Evolutionary conservation across 495 filamentous ascomycete species (phyloP), one percentile per base, ranked within the genome.

Genomic region (Parmelia sp.): DNA sequence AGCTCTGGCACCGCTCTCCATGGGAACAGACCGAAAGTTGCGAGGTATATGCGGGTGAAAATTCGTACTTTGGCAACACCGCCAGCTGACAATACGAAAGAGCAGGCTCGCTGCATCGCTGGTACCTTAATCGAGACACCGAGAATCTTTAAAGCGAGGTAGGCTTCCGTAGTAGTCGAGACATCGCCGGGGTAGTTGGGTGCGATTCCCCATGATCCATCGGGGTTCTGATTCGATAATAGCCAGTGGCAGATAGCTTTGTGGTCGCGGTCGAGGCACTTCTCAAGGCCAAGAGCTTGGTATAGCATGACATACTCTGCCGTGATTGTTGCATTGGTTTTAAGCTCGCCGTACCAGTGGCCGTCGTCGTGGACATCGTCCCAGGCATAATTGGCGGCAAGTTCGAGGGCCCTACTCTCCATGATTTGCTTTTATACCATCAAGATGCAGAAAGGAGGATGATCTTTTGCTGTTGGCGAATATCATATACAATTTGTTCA

Each of bases 121-220:
- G 61, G 61, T n/a, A 57, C 21, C 17, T 65, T 53, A 7, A 51
- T 15, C 3, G 63, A 39, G 8, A 74, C 17, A 0, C 74, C 75
- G 2, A 81, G 68, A 15, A 80, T 71, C 66, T 76, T 76, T 25
- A 75, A 60, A 2, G 78, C 77, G 3, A 81, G 58, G 56, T 81
- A 80, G 0, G 74, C 73, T 53, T 80, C 78, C 9, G 69, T 68
- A 0, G 72, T 74, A 0, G 70, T 72, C 11, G 77, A 80, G 0
- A 77, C 63, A 58, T 78, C 74, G 11, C 79, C 74, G 1, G 72
- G 73, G 39, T 70, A 65, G 2, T 72, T 58, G 0, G 76, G 74
- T 1, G 76, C 77, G 19, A 76, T 57, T 3, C 70, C 65, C 78
- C 75, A 81, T 2, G 76, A 76, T 12, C 78, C 79, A 65, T 80